Base-by-base conservation (phyloP, 768 basidiomycete species). In the Boletales sp. region DNA sequence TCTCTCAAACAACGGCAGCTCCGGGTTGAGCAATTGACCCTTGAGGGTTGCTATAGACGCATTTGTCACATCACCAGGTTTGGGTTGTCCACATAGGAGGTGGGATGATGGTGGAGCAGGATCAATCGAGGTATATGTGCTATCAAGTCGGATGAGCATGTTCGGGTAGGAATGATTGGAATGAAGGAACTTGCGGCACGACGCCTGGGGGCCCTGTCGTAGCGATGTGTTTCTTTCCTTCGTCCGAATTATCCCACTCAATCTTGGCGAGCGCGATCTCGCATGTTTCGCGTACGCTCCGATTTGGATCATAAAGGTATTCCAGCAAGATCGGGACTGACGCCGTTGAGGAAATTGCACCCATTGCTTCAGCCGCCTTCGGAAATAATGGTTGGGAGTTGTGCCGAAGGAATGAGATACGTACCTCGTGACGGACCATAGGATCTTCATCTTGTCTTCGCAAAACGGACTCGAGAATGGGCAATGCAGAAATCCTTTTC, bases 301-400 rank as follows among this genome's bases (percentile, higher is more conserved):
- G 76, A 54, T 87, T 80, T 10, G 79, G 62, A 73, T 97, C 91
- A 47, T 72, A 65, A 30, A 88, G 69, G 70, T 86, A 94, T 66
- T 86, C 75, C 48, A 73, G 70, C 34, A 99, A 77, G 48, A 93
- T 66, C 4, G 84, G 78, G 11, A 94, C 61, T 14, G 91, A 89
- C 0, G 69, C 57, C 2, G 74, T 61, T 18, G 82, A 74, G 8
- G 90, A 92, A 34, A 98, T 91, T 1, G 97, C 97, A 36, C 94
- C 97, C 76, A 99, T 87, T 9, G 97, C 97, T 71, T 99, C 97
- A n/a, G 97, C 97, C 43, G 95, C 94, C 89, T 94, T 55, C 54
- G 56, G 44, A n/a, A 47, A 48, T 51, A 55, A 46, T 49, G 39
- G 37, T 58, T 54, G 56, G 36, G 42, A 35, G 12, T n/a, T 37